Conservation (phyloP, 805 yeast species). For the Wickerhamomyces xylosicus region DNA sequence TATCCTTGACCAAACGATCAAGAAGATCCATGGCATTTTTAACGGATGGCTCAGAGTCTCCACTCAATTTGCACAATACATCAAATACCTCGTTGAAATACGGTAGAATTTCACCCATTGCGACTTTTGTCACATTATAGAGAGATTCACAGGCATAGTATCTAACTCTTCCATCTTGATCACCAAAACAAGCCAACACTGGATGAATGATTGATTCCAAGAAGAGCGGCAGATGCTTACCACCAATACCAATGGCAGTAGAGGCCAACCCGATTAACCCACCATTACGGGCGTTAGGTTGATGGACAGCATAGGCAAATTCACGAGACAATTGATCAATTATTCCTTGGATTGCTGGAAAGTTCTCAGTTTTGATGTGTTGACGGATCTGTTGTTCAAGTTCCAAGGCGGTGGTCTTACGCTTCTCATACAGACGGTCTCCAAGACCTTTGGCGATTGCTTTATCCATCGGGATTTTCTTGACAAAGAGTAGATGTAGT, state of each 20-base stretch:
- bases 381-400: conserved; percentile 71
- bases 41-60: conserved; percentile 85
- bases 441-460: conserved; percentile 56
- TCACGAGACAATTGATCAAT: conserved; percentile 71
- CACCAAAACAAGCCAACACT: conserved; percentile 90
- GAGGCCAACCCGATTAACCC: conserved; percentile 95
- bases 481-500: not conserved
- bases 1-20: conserved; percentile 85
- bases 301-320: conserved; percentile 73
- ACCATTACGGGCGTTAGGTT: conserved; percentile 86
- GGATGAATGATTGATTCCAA: conserved; percentile 85
- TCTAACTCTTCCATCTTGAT: conserved; percentile 93
- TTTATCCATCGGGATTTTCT: conserved; percentile 37
- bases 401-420: conserved; percentile 70
- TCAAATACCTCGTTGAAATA: conserved; percentile 95
- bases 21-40: conserved; percentile 92
- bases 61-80: conserved; percentile 78
- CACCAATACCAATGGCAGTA: conserved; percentile 87
- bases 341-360: conserved; percentile 45
- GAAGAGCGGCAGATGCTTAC: conserved; percentile 70
- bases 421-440: conserved; percentile 67
- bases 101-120: conserved; percentile 84
- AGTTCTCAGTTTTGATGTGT: conserved; percentile 49
- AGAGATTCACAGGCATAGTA: conserved; percentile 95
- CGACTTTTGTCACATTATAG: conserved; percentile 92